A percentile compares a stretch with the other conserved stretches of the same genome.
Conservation (phyloP, 2,329 filamentous ascomycete genomes). For the Cordyceps fumosorosea region DNA sequence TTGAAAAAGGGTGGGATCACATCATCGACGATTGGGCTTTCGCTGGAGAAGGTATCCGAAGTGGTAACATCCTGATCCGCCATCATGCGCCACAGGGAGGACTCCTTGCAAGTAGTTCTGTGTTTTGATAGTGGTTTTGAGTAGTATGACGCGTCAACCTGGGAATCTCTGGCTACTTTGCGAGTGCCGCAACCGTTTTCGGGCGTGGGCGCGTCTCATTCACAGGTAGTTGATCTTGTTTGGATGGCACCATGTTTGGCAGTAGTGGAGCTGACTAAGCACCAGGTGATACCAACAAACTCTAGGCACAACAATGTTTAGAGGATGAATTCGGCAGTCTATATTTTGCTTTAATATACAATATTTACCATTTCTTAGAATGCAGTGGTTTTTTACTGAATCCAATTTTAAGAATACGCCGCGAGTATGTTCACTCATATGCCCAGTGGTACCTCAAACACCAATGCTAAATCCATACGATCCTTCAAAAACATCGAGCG, state of each 20-base stretch:
- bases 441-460: constrained; percentile 6
- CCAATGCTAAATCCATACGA: constrained; percentile 55
- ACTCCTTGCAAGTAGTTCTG: not conserved
- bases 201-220: constrained; percentile 1
- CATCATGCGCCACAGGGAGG: not conserved
- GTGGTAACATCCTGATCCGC: constrained; percentile 10
- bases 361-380: constrained; percentile 6
- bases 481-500: constrained; percentile 51
- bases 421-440: not conserved
- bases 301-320: not conserved
- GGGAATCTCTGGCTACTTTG: not conserved
- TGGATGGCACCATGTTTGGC: not conserved
- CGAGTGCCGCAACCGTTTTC: not conserved
- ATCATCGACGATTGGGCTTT: constrained; percentile 16
- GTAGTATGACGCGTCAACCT: not conserved
- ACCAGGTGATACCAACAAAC: not conserved
- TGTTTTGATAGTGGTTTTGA: not conserved
- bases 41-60: constrained; percentile 10
- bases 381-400: not conserved
- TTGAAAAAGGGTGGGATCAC: constrained; percentile 43
- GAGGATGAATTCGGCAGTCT: not conserved
- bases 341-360: constrained; percentile 3
- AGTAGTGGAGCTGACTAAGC: constrained; percentile 7
- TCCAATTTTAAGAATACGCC: not conserved
- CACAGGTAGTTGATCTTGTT: not conserved